A percentile compares a stretch with the other conserved stretches of the same genome.
Evolutionary conservation across 2,329 filamentous ascomycete genomes (phyloP).

Genomic region (Simplicillium aogashimaense): DNA sequence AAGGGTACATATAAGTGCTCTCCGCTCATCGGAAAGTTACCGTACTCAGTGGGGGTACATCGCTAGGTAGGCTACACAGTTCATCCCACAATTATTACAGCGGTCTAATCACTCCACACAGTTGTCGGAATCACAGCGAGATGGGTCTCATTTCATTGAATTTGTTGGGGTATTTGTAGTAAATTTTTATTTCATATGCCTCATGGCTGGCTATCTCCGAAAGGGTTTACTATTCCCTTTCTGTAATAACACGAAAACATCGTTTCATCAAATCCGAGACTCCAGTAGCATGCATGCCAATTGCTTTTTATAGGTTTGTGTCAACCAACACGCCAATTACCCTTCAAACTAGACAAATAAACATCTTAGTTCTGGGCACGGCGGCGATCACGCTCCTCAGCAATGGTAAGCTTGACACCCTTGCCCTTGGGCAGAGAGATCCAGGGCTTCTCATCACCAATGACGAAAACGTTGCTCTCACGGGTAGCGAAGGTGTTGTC

Average conservation of each 20-base stretch:
- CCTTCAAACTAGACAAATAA: constrained; percentile 4
- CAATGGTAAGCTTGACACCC: constrained; percentile 99
- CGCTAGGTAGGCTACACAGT: too few relatives aligned
- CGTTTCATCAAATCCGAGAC: constrained; percentile 25
- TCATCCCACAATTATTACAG: too few relatives aligned
- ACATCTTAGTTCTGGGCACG: constrained; percentile 57
- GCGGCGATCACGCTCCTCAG: constrained; percentile 97
- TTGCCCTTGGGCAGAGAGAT: constrained; percentile 99
- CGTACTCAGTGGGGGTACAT: too few relatives aligned
- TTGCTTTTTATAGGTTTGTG: constrained; percentile 11
- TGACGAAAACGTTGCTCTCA: constrained; percentile 99
- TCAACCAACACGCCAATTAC: constrained; percentile 7
- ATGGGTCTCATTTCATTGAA: background rate
- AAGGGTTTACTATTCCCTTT: constrained; percentile 11
- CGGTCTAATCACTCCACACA: too few relatives aligned
- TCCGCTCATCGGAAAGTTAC: too few relatives aligned
- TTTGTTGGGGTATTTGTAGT: constrained; percentile 9
- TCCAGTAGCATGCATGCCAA: constrained; percentile 25
- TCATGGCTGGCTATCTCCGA: constrained; percentile 23
- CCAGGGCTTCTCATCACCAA: constrained; percentile 98
- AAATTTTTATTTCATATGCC: constrained; percentile 26
- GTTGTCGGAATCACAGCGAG: too few relatives aligned
- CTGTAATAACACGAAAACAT: constrained; percentile 20
- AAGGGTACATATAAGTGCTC: too few relatives aligned
- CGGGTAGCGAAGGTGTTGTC: constrained; percentile 99